Conservation (phyloP, 495 filamentous ascomycete genomes). For the Talaromyces thailandensis region DNA sequence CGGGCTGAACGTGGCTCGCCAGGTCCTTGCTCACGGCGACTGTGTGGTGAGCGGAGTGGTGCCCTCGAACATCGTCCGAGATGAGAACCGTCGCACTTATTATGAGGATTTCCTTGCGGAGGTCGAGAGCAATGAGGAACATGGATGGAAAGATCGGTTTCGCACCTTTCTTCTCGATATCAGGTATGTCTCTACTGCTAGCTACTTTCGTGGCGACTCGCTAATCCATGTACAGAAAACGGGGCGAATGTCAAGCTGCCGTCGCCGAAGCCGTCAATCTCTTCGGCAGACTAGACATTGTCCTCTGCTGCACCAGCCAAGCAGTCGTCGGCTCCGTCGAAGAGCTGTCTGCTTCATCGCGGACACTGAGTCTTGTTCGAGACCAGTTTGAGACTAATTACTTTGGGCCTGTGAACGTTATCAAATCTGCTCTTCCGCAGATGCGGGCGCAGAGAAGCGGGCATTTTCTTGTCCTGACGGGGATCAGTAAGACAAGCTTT, state of each 20-base stretch:
- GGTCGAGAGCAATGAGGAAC: conserved; percentile 54
- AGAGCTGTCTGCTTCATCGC: conserved; percentile 66
- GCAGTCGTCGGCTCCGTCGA: conserved; percentile 87
- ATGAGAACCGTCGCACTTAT: conserved; percentile 37
- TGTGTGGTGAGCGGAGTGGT: conserved; percentile 71
- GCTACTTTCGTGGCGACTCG: not conserved
- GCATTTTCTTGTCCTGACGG: conserved; percentile 84
- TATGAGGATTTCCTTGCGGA: conserved; percentile 51
- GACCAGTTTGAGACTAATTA: conserved; percentile 93
- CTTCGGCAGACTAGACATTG: conserved; percentile 81
- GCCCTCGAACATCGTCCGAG: conserved; percentile 36
- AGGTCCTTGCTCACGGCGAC: conserved; percentile 78
- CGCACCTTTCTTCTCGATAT: conserved; percentile 40
- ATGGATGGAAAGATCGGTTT: conserved; percentile 36
- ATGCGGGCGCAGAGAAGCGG: conserved; percentile 72
- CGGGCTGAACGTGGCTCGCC: conserved; percentile 58
- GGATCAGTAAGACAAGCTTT: conserved; percentile 49
- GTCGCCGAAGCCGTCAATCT: conserved; percentile 75
- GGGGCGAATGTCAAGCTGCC: conserved; percentile 62
- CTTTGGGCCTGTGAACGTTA: conserved; percentile 91
- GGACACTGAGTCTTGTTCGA: conserved; percentile 68
- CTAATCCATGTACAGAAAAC: conserved; percentile 22
- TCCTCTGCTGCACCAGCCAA: conserved; percentile 83
- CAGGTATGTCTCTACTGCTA: conserved; percentile 25
- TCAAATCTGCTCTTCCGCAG: conserved; percentile 77